phyloP scores from a whole-genome alignment of 768 basidiomycete genomes.

The Mycena maculata region DNA sequence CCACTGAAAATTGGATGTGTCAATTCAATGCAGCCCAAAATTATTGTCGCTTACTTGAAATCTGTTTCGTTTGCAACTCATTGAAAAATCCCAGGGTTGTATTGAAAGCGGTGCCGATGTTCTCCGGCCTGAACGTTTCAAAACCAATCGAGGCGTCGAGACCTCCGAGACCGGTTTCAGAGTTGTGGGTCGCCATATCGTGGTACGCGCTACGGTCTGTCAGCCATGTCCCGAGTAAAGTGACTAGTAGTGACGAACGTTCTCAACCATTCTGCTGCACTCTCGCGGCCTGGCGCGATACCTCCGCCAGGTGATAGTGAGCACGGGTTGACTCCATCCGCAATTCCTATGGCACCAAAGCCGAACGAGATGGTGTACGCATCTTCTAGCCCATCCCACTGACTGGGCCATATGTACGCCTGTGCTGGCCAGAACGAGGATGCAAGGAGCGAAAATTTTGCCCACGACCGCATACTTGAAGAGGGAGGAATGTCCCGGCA shows the following conservation, averaged over 20 bases:
- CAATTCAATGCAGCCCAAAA: not conserved
- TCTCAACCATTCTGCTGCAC: constrained; percentile 27
- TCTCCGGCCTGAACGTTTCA: constrained; percentile 34
- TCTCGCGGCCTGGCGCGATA: constrained; percentile 10
- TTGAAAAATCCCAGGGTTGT: constrained; percentile 19
- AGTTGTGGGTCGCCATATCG: constrained; percentile 41
- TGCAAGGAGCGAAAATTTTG: too few relatives aligned
- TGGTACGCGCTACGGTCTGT: constrained; percentile 36
- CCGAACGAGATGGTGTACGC: constrained; percentile 21
- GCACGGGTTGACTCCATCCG: constrained; percentile 19
- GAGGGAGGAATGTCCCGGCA: too few relatives aligned
- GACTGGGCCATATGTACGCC: constrained; percentile 31
- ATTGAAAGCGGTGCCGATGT: constrained; percentile 15
- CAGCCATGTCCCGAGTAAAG: not conserved
- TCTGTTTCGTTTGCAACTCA: constrained; percentile 20
- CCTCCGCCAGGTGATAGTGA: constrained; percentile 11
- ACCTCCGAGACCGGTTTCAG: constrained; percentile 40
- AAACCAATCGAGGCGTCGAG: constrained; percentile 43
- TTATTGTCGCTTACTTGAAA: constrained; percentile 6
- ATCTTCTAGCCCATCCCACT: constrained; percentile 27
- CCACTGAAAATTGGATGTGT: not conserved
- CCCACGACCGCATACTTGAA: too few relatives aligned
- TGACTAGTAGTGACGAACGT: constrained; percentile 1
- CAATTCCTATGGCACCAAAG: constrained; percentile 21
- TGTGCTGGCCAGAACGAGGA: too few relatives aligned